Base-by-base conservation (phyloP, 306 rosid genomes). In the Gleditsia sinensis region DNA sequence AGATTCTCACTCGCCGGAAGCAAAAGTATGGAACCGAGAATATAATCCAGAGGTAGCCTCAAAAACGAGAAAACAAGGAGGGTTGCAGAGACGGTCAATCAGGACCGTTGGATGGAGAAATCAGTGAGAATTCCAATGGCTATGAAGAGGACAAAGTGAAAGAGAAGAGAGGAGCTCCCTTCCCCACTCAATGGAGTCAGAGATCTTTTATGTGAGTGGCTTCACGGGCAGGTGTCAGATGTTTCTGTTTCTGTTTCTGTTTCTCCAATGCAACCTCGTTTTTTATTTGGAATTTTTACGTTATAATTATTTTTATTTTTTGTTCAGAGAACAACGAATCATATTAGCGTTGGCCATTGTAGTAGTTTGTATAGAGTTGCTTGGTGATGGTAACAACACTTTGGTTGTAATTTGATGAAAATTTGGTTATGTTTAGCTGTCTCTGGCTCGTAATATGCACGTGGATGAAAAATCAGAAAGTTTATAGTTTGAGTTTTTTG, bases 181-280 rank as follows among this genome's bases (percentile, higher is more conserved):
- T 25, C 13, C 30, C 67, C 56, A 60, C 62, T 76, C 30, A 61
- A 51, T 33, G 25, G 48, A 61, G 54, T 58, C 70, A 68, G 71
- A 54, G 80, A 71, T 56, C 7, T 76, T 75, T 63, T n/a, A n/a
- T 20, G 21, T 16, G 69, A 61, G 80, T 74, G 81, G 82, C 3
- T 80, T 86, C 88, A 84, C 83, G 82, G 83, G 85, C 40, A 45
- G 27, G 40, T 74, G 81, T 75, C 24, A 72, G 58, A 70, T 13
- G 27, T 55, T n/a, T n/a, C n/a, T n/a, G n/a, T n/a, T n/a, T n/a
- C n/a, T n/a, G n/a, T n/a, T n/a, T n/a, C n/a, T n/a, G n/a, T n/a
- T 72, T 63, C 51, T 49, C 53, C 27, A 28, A 12, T 12, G 67
- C 32, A 46, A 3, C 54, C 36, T 51, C 3, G 7, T 66, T 48